These are phyloP conservation scores for Ganoderma boninense DNA, from an alignment of 1,284 basidiomycete genomes.

Conservation along the genomic window DNA sequence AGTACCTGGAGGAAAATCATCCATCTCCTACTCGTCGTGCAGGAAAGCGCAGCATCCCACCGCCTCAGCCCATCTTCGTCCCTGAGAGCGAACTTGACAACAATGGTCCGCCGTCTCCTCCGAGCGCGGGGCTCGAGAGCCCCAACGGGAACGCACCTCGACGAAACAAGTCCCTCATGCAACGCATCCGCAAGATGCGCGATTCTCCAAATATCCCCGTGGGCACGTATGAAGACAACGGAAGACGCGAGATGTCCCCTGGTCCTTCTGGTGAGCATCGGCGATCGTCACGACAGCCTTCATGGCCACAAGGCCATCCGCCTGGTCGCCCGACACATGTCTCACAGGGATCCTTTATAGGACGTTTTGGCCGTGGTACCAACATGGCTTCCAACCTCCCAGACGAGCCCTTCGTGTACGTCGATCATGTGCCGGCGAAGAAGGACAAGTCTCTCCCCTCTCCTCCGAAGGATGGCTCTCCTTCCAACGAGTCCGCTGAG, in stretches of 20 bases:
- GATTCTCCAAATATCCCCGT: constrained; percentile 84
- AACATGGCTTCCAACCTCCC: constrained; percentile 43
- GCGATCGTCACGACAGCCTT: constrained; percentile 24
- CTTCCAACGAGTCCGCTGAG: constrained; percentile 14
- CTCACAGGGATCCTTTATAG: constrained; percentile 75
- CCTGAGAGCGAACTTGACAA: constrained; percentile 56
- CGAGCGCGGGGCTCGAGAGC: constrained; percentile 45
- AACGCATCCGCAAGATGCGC: constrained; percentile 85
- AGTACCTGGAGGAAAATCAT: constrained; percentile 50
- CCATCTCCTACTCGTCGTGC: constrained; percentile 33
- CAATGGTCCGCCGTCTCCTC: constrained; percentile 40
- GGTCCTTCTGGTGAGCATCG: constrained; percentile 53
- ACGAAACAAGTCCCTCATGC: constrained; percentile 82
- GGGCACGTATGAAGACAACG: constrained; percentile 49
- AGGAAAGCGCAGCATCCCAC: constrained; percentile 58
- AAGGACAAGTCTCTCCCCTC: constrained; percentile 73
- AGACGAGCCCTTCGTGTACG: constrained; percentile 68
- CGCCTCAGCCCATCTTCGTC: constrained; percentile 82
- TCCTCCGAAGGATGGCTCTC: constrained; percentile 38
- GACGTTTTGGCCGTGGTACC: constrained; percentile 62
- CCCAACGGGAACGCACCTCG: constrained; percentile 55
- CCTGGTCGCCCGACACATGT: constrained; percentile 66
- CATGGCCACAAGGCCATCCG: constrained; percentile 28
- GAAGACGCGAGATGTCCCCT: constrained; percentile 53
- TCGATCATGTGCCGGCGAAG: constrained; percentile 48